phyloP scores from a whole-genome alignment of 2,329 filamentous ascomycete species.

The Raffaelea ambrosiae region DNA sequence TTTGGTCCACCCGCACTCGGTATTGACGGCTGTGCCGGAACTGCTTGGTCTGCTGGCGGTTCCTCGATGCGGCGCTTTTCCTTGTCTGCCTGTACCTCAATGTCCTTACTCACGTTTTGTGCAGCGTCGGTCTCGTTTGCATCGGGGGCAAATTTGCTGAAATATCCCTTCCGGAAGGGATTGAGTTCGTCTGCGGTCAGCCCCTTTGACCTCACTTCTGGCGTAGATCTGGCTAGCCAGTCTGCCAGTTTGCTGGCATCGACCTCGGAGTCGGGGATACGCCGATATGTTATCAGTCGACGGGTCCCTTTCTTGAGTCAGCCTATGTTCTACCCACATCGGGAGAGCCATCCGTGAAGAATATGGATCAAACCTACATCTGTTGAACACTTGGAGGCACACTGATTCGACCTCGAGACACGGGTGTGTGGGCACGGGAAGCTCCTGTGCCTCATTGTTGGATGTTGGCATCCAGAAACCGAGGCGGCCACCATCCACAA shows the following conservation, averaged over 20 bases:
- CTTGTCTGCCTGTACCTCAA: neutral
- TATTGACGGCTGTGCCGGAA: neutral
- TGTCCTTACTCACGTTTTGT: no score
- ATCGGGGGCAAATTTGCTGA: constrained; percentile 38
- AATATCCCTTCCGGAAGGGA: constrained; percentile 51
- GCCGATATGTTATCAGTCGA: constrained; percentile 76
- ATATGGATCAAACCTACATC: constrained; percentile 46
- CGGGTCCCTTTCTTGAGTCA: constrained; percentile 59
- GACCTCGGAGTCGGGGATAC: constrained; percentile 53
- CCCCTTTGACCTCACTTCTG: constrained; percentile 26
- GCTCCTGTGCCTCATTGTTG: constrained; percentile 67
- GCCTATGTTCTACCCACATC: no score
- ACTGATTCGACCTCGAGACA: constrained; percentile 64
- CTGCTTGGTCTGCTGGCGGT: neutral
- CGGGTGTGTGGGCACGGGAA: constrained; percentile 69
- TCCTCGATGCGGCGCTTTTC: neutral
- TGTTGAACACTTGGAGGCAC: constrained; percentile 82
- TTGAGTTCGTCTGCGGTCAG: constrained; percentile 51
- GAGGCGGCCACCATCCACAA: constrained; percentile 72
- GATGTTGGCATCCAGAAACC: constrained; percentile 98
- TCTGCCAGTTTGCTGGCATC: constrained; percentile 30
- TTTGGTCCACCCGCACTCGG: neutral
- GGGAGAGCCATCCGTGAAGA: neutral
- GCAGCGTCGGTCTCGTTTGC: no score
- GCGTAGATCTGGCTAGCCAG: constrained; percentile 17